Conservation (phyloP, 345 rosid genomes). For the Gossypium stocksii region DNA sequence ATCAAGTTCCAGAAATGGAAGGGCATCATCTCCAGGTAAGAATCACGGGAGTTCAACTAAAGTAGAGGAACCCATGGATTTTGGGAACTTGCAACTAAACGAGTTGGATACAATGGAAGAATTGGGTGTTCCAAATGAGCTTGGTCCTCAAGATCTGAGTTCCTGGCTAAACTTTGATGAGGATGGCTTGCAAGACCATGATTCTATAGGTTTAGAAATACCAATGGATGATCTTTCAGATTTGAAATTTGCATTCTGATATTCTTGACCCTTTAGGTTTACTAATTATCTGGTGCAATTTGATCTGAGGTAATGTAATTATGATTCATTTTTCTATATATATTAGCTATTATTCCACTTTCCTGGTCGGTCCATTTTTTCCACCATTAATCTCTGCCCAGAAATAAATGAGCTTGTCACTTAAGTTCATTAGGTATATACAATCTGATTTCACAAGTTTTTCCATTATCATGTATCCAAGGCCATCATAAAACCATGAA, state of each 20-base stretch:
- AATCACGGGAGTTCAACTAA: slow-evolving; percentile 22
- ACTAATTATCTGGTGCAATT: neutral
- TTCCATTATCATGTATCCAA: no score
- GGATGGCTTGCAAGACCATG: slow-evolving; percentile 72
- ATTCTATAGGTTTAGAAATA: slow-evolving; percentile 69
- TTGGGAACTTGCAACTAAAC: slow-evolving; percentile 39
- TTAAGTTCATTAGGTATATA: no score
- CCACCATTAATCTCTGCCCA: no score
- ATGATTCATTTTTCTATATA: neutral
- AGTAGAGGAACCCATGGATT: slow-evolving; percentile 47
- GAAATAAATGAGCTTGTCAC: no score
- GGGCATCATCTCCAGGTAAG: slow-evolving; percentile 16
- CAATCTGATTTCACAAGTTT: no score
- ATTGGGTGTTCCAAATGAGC: slow-evolving; percentile 30
- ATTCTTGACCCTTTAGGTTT: neutral
- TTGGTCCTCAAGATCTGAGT: slow-evolving; percentile 51
- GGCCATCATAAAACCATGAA: no score
- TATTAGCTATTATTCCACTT: neutral
- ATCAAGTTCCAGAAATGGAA: slow-evolving; percentile 27
- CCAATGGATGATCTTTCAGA: slow-evolving; percentile 91
- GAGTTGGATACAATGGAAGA: slow-evolving; percentile 56
- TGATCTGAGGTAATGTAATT: slow-evolving; percentile 13
- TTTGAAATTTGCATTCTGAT: slow-evolving; percentile 29
- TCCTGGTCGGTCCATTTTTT: no score
- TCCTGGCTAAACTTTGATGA: slow-evolving; percentile 59